Conservation (phyloP, 148 eudicot species). For the Rhododendron ovatum region DNA sequence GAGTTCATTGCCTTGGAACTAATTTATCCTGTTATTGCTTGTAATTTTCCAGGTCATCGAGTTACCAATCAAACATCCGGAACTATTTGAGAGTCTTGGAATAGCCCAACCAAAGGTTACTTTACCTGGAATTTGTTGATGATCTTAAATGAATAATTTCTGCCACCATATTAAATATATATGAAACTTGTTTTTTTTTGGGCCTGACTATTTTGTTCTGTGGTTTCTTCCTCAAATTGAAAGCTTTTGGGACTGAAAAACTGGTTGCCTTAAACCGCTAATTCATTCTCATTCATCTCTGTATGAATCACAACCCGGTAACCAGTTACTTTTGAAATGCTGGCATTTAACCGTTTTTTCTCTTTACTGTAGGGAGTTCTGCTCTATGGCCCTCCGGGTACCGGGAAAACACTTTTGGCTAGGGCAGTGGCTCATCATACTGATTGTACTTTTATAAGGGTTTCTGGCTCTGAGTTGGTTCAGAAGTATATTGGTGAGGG, state of each 20-base stretch:
- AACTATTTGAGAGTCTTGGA: slow-evolving; percentile 81
- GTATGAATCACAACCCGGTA: not conserved
- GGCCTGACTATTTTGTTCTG: not conserved
- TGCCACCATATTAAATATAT: not conserved
- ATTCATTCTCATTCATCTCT: not conserved
- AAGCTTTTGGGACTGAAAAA: not conserved
- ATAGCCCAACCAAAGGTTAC: slow-evolving; percentile 83
- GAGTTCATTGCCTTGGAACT: not conserved
- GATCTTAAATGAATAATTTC: not conserved
- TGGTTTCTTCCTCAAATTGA: not conserved
- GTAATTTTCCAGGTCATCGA: slow-evolving; percentile 57
- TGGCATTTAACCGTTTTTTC: not conserved
- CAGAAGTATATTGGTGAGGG: slow-evolving; percentile 91
- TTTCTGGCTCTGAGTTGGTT: slow-evolving; percentile 89
- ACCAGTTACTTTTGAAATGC: not conserved
- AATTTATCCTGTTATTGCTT: slow-evolving; percentile 3
- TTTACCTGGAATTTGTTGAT: not conserved
- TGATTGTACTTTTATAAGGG: slow-evolving; percentile 90
- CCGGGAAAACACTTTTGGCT: slow-evolving; percentile 84
- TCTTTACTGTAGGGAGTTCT: slow-evolving; percentile 66
- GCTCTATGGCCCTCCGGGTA: slow-evolving; percentile 94
- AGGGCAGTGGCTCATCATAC: slow-evolving; percentile 97
- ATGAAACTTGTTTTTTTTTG: not conserved
- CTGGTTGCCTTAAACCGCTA: not conserved
- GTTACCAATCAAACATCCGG: slow-evolving; percentile 78